These are phyloP conservation scores for Zygosaccharomyces sapae DNA, from an alignment of 1,139 yeast species.

Conservation along the genomic window DNA sequence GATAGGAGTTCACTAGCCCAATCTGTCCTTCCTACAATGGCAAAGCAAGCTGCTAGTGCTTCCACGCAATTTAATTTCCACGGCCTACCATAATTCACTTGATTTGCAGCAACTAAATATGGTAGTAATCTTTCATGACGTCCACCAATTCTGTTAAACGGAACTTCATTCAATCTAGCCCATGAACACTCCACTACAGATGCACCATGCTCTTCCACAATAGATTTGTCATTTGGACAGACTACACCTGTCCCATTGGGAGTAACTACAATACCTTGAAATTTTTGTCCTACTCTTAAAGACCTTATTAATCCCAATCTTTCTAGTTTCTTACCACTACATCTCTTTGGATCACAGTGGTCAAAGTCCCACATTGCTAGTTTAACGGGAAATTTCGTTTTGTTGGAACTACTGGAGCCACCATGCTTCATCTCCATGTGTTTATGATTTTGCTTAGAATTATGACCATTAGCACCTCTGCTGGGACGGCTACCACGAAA, in stretches of 20 bases:
- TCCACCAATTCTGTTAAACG: conserved; percentile 89
- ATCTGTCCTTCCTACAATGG: conserved; percentile 84
- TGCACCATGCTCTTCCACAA: conserved; percentile 78
- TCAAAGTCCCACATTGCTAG: conserved; percentile 95
- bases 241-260: conserved; percentile 91
- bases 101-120: conserved; percentile 91
- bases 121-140: conserved; percentile 82
- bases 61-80: conserved; percentile 96
- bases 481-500: conserved; percentile 37
- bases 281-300: conserved; percentile 84
- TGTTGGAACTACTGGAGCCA: conserved; percentile 13
- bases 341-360: conserved; percentile 97
- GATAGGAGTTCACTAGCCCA: conserved; percentile 78
- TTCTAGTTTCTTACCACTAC: conserved; percentile 92
- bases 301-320: conserved; percentile 77
- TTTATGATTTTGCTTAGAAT: conserved; percentile 50
- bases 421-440: conserved; percentile 39
- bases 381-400: conserved; percentile 60
- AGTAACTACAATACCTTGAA: conserved; percentile 82
- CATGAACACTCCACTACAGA: conserved; percentile 98
- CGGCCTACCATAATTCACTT: conserved; percentile 95
- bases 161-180: conserved; percentile 94
- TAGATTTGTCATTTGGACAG: conserved; percentile 77
- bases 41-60: conserved; percentile 95
- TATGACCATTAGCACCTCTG: conserved; percentile 55